Evolutionary conservation across 768 basidiomycete species (phyloP), one percentile per base, ranked within the genome.

Genomic region (Tulasnella sp.): DNA sequence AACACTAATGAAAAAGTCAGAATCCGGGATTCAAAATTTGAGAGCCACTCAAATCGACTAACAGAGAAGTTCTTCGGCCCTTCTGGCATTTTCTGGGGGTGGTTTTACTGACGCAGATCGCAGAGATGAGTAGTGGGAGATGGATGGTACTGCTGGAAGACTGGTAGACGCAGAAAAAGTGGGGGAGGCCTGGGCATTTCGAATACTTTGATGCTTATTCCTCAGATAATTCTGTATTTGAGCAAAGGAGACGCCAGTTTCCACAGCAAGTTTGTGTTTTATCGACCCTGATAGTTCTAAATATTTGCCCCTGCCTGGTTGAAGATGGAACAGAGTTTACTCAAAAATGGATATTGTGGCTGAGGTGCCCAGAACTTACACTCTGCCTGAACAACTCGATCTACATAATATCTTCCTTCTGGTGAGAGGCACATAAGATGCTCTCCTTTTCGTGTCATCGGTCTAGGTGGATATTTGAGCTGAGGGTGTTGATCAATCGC

Each of bases 11-110:
- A 44, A 58, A 28, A 3, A 28, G 48, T 46, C 9, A 22, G 46
- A 7, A 8, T 54, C 37, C 14, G n/a, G 6, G 46, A 14, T 46
- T 44, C 11, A 40, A 34, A 24, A n/a, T 20, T 50, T 42, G 22
- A 37, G 54, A 12, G n/a, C 24, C 16, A 8, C 41, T 75, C 14
- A 58, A 76, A 37, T 34, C 16, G 46, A 58, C 76, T 76, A 50
- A 76, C 76, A 58, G 16, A 76, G 76, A 20, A 34, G 46, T 37
- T 76, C 76, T 20, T 76, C 54, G 24, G 6, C 20, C 31, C 16
- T 76, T 37, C 20, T 46, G 22, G 46, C 54, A 22, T 54, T 20
- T 18, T 37, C 54, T 24, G 46, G 76, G 34, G 76, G 14, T 2
- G 20, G 41, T 12, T 50, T 58, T 50, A 46, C 76, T 37, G 48